These are phyloP conservation scores for Tetrapisispora taiwanensis DNA, from an alignment of 805 yeast genomes.

Conservation along the genomic window DNA sequence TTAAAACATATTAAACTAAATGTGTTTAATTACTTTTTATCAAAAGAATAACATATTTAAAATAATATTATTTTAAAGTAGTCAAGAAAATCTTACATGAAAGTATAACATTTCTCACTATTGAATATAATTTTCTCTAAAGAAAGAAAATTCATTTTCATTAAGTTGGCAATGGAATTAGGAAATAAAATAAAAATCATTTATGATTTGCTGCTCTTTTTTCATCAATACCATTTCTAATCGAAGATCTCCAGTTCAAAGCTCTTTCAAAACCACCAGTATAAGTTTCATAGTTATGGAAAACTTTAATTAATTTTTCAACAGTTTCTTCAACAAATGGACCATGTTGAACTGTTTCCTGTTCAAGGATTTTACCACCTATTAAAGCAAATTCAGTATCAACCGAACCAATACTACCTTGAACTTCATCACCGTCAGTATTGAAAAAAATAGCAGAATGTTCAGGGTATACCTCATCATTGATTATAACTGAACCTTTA, in stretches of 20 bases:
- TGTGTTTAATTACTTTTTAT: too few relatives aligned
- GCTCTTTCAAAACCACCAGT: conserved; percentile 63
- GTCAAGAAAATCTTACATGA: too few relatives aligned
- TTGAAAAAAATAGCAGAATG: conserved; percentile 54
- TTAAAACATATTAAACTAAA: too few relatives aligned
- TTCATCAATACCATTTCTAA: conserved; percentile 31
- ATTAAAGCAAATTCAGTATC: conserved; percentile 58
- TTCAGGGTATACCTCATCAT: conserved; percentile 34
- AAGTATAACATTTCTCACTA: too few relatives aligned
- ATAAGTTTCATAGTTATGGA: conserved; percentile 59
- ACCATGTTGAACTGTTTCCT: conserved; percentile 75
- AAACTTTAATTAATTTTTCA: conserved; percentile 58
- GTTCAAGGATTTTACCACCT: conserved; percentile 67
- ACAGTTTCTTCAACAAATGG: conserved; percentile 76
- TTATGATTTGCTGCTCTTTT: conserved; percentile 12
- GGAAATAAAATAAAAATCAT: background rate
- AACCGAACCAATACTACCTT: conserved; percentile 39
- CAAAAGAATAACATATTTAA: too few relatives aligned
- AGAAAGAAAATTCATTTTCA: too few relatives aligned
- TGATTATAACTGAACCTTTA: conserved; percentile 47
- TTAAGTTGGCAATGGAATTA: too few relatives aligned
- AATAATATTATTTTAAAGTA: too few relatives aligned
- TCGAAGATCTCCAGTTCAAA: conserved; percentile 43
- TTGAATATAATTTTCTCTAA: too few relatives aligned
- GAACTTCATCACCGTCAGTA: conserved; percentile 53